A percentile compares a stretch with the other conserved stretches of the same genome.
Conservation (phyloP, 73 alveolate genomes). For the Tetrahymena thermophila region DNA sequence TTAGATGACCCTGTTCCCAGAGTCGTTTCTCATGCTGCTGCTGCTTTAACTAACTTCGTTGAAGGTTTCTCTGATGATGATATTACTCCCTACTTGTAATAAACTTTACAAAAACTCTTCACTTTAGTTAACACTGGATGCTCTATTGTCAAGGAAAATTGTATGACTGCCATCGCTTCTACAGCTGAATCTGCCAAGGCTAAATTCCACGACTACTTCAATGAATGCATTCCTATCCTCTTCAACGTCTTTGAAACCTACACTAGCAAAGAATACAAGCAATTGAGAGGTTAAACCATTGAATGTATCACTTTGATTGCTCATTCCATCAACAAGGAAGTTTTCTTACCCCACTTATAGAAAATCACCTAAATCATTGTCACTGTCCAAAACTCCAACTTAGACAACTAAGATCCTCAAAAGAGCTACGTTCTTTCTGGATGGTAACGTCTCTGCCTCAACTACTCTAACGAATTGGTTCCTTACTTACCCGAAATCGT, state of each 20-base stretch:
- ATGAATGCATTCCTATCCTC: conserved; percentile 45
- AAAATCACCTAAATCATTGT: conserved; percentile 52
- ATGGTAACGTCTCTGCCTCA: conserved; percentile 79
- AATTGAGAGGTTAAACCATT: conserved; percentile 77
- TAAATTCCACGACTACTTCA: conserved; percentile 57
- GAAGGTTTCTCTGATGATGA: conserved; percentile 61
- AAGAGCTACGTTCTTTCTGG: conserved; percentile 72
- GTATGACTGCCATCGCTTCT: conserved; percentile 71
- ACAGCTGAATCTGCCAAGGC: conserved; percentile 75
- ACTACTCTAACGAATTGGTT: conserved; percentile 60
- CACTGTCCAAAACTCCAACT: conserved; percentile 49
- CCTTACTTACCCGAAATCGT: conserved; percentile 56
- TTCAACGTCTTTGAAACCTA: conserved; percentile 40
- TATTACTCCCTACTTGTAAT: conserved; percentile 46
- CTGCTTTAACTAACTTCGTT: conserved; percentile 77
- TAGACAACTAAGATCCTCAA: conserved; percentile 66
- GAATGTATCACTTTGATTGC: conserved; percentile 69
- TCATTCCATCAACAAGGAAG: conserved; percentile 66
- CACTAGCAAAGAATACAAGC: conserved; percentile 51
- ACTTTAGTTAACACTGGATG: conserved; percentile 22
- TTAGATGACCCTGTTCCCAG: conserved; percentile 70
- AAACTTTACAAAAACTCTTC: conserved; percentile 11
- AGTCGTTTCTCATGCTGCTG: conserved; percentile 83
- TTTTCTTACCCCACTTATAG: conserved; percentile 58
- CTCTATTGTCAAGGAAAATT: conserved; percentile 73